Percentiles rank a stretch among this genome's conserved stretches.
Conservation (phyloP, 441 rosid genomes). For the Macaranga tanarius region DNA sequence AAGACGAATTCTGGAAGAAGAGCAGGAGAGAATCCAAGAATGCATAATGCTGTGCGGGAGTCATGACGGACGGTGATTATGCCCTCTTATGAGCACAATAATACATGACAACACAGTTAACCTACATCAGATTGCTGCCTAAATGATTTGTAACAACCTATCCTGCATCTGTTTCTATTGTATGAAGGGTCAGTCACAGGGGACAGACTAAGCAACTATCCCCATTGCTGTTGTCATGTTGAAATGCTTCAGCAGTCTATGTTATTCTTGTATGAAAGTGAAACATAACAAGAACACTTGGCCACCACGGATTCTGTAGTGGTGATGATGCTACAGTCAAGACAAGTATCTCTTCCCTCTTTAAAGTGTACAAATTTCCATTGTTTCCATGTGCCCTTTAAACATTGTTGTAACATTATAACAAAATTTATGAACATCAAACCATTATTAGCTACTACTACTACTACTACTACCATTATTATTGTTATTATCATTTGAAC, state of each 20-base stretch:
- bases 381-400: too few relatives aligned
- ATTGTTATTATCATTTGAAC: too few relatives aligned
- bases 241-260: background rate
- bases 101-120: constrained; percentile 4
- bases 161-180: background rate
- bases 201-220: background rate
- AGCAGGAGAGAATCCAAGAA: constrained; percentile 40
- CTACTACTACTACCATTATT: too few relatives aligned
- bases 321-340: background rate
- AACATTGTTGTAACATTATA: background rate
- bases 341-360: background rate
- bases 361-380: background rate
- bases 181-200: too few relatives aligned
- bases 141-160: background rate
- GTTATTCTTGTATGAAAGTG: background rate
- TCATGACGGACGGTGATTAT: constrained; percentile 11
- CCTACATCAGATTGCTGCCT: background rate
- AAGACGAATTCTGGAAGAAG: constrained; percentile 89
- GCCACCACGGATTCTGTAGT: background rate
- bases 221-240: background rate
- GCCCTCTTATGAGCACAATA: constrained; percentile 4
- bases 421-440: background rate
- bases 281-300: background rate
- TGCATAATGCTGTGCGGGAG: constrained; percentile 12
- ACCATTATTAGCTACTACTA: too few relatives aligned